These are phyloP conservation scores for Sporobolomyces roseus DNA, from an alignment of 768 basidiomycete genomes.

Conservation along the genomic window DNA sequence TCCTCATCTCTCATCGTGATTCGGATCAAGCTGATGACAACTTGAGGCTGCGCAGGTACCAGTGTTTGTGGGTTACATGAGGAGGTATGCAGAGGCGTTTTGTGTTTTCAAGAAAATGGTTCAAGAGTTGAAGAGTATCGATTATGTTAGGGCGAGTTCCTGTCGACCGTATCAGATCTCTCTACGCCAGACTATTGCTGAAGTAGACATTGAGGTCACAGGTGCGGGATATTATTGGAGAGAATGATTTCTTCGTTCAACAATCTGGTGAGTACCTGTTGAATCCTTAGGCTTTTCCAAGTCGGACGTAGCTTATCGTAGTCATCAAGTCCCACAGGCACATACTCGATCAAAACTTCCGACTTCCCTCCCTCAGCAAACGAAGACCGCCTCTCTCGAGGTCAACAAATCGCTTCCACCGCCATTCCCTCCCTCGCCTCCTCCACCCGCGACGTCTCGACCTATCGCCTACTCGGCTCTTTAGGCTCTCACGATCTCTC, in stretches of 20 bases:
- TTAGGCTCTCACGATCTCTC: constrained; percentile 46
- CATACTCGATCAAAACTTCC: constrained; percentile 14
- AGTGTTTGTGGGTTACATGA: constrained; percentile 47
- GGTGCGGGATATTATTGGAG: background rate
- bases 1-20: too few relatives aligned
- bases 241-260: constrained; percentile 43
- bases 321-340: background rate
- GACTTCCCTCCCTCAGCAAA: constrained; percentile 37
- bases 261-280: constrained; percentile 43
- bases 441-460: constrained; percentile 21
- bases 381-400: constrained; percentile 21
- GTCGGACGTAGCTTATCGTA: background rate
- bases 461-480: constrained; percentile 42
- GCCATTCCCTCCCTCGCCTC: constrained; percentile 38
- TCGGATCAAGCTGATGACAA: too few relatives aligned
- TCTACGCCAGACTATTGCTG: background rate
- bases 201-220: background rate
- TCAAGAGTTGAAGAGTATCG: constrained; percentile 39
- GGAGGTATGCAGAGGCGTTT: constrained; percentile 46
- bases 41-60: background rate
- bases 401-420: constrained; percentile 16
- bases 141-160: constrained; percentile 39
- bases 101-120: constrained; percentile 44
- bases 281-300: background rate
- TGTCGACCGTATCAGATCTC: too few relatives aligned